Percentiles rank a stretch among this genome's conserved stretches.
Conservation (phyloP, 1,284 basidiomycete species). For the Cerrena zonata region DNA sequence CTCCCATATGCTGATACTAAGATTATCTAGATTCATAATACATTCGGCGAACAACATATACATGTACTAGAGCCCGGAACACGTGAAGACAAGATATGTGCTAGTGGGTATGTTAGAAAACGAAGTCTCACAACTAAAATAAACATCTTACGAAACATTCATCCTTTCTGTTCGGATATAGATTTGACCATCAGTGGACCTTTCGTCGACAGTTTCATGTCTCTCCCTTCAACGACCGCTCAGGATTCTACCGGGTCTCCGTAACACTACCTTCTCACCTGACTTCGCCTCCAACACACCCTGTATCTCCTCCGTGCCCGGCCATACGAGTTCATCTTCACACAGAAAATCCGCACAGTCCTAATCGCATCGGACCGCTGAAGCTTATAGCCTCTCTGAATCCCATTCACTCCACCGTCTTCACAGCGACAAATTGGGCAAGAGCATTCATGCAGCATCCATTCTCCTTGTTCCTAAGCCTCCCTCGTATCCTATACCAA, state of each 20-base stretch:
- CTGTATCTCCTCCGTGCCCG: slow-evolving; percentile 28
- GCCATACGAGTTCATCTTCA: slow-evolving; percentile 44
- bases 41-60: slow-evolving; percentile 69
- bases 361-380: slow-evolving; percentile 28
- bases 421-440: slow-evolving; percentile 41
- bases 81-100: slow-evolving; percentile 35
- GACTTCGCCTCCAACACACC: slow-evolving; percentile 20
- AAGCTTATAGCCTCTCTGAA: slow-evolving; percentile 48
- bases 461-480: slow-evolving; percentile 52
- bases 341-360: slow-evolving; percentile 14
- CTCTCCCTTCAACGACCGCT: slow-evolving; percentile 75
- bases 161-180: neutral
- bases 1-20: neutral
- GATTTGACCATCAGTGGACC: slow-evolving; percentile 64
- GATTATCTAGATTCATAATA: slow-evolving; percentile 62
- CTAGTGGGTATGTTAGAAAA: slow-evolving; percentile 32
- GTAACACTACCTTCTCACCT: slow-evolving; percentile 43
- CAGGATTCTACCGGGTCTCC: slow-evolving; percentile 59
- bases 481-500: slow-evolving; percentile 60
- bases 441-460: slow-evolving; percentile 44
- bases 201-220: slow-evolving; percentile 73
- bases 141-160: no score
- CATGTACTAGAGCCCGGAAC: slow-evolving; percentile 46
- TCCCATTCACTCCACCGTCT: slow-evolving; percentile 33
- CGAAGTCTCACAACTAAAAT: neutral